Conservation (phyloP, 1,139 yeast species). For the Scheffersomyces illinoinensis region DNA sequence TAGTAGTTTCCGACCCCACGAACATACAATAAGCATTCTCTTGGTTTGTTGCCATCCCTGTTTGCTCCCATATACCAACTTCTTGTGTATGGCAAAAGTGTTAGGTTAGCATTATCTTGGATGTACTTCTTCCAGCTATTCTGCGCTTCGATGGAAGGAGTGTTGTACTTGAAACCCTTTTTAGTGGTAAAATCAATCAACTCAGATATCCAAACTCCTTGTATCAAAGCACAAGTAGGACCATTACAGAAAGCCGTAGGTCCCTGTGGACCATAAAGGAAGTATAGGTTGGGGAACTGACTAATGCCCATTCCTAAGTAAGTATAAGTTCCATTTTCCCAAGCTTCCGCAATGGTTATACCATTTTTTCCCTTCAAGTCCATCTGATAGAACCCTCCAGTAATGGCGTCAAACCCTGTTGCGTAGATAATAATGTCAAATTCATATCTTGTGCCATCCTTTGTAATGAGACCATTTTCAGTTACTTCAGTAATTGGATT, state of each 20-base stretch:
- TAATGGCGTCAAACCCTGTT: slow-evolving; percentile 22
- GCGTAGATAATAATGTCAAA: slow-evolving; percentile 24
- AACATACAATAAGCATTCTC: slow-evolving; percentile 18
- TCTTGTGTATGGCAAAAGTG: slow-evolving; percentile 15
- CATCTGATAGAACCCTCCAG: slow-evolving; percentile 26
- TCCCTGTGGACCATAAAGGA: slow-evolving; percentile 27
- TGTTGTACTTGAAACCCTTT: background rate
- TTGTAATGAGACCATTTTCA: slow-evolving; percentile 6
- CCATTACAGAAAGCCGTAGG: slow-evolving; percentile 28
- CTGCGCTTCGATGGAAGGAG: background rate
- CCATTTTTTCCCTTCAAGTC: slow-evolving; percentile 19
- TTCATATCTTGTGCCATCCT: slow-evolving; percentile 12
- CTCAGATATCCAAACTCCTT: slow-evolving; percentile 17
- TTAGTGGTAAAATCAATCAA: slow-evolving; percentile 11
- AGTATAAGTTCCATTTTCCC: background rate
- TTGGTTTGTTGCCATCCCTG: slow-evolving; percentile 21
- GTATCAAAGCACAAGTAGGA: slow-evolving; percentile 22
- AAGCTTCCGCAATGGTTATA: slow-evolving; percentile 10
- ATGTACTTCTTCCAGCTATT: background rate
- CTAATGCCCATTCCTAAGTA: background rate
- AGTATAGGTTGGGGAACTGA: slow-evolving; percentile 25
- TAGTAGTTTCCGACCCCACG: slow-evolving; percentile 18
- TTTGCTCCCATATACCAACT: slow-evolving; percentile 25
- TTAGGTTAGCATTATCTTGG: background rate
- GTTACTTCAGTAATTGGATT: slow-evolving; percentile 19